These are phyloP conservation scores for Periconia sp. DNA, from an alignment of 2,329 filamentous ascomycete genomes.

Conservation along the genomic window DNA sequence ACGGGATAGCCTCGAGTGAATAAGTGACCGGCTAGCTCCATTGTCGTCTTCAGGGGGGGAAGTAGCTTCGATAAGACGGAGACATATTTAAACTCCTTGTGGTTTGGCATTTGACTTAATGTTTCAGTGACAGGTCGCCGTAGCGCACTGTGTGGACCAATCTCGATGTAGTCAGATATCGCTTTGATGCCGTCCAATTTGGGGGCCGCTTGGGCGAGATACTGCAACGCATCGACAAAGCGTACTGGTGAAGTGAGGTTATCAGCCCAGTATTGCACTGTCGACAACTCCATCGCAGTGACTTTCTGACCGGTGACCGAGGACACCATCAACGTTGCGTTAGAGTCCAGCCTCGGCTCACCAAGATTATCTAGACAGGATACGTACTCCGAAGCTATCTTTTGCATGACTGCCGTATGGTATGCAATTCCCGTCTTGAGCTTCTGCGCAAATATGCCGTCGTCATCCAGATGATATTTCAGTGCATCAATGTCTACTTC, in stretches of 20 bases:
- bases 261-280: conserved; percentile 8
- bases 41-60: neutral
- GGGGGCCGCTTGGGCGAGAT: neutral
- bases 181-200: neutral
- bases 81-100: neutral
- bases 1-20: conserved; percentile 1
- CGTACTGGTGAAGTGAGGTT: conserved; percentile 8
- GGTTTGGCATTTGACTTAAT: neutral
- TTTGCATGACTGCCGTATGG: conserved; percentile 50
- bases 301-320: neutral
- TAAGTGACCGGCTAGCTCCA: neutral
- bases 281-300: neutral
- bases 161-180: conserved; percentile 8
- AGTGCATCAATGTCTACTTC: conserved; percentile 39
- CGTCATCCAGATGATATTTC: conserved; percentile 35
- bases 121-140: conserved; percentile 2
- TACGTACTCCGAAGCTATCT: conserved; percentile 15
- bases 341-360: neutral
- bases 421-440: conserved; percentile 52
- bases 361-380: neutral
- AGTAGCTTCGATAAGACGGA: conserved; percentile 2
- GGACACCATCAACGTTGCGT: neutral
- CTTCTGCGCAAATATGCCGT: conserved; percentile 43
- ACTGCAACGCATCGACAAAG: conserved; percentile 1
- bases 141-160: conserved; percentile 15